Evolutionary conservation across 352 stramenopile species (phyloP), one percentile per base, ranked within the genome.

Genomic region (Globisporangium alternatum): DNA sequence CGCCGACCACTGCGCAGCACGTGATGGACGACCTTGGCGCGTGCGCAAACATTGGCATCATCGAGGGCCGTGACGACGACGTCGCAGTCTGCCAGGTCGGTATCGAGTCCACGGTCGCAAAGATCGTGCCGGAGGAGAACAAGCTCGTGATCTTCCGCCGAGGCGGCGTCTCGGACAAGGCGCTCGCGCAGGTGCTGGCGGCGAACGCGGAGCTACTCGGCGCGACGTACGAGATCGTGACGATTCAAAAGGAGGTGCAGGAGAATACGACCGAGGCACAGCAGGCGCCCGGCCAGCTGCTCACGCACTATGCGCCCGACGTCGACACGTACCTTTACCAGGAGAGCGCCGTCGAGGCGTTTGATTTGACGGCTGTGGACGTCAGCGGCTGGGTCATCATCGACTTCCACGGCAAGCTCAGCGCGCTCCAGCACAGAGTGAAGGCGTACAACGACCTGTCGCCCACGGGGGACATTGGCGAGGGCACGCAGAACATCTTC

Each of bases 291-390:
- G 97, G 97, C 15, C 97, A 99, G 80, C 86, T 96, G 25, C 85
- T 99, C 70, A 98, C 93, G 31, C 97, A 99, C 76, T 99, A 99
- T 71, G 97, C 97, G 12, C 97, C 97, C 0, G 87, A 99, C 65
- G 86, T 98, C 33, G 77, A 93, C 68, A 97, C 91, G 41, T 97
- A 90, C 70, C 69, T 98, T 58, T 78, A 89, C 61, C 75, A 90
- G 47, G 52, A 60, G 1, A 64, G 77, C n/a, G 78, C 74, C 3
- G 22, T 12, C 3, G 75, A 86, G 45, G 52, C 55, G 25, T 76
- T 87, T 48, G 65, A 86, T 44, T 54, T 74, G 2, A 60, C 72
- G 0, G 60, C 57, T 0, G 63, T 78, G 6, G 69, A 80, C 62
- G 35, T 91, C 31, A 68, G 73, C 21, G 67, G 61, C 31, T 96